phyloP scores from a whole-genome alignment of 1,284 basidiomycete species.

The Sanghuangporus sanghuang region DNA sequence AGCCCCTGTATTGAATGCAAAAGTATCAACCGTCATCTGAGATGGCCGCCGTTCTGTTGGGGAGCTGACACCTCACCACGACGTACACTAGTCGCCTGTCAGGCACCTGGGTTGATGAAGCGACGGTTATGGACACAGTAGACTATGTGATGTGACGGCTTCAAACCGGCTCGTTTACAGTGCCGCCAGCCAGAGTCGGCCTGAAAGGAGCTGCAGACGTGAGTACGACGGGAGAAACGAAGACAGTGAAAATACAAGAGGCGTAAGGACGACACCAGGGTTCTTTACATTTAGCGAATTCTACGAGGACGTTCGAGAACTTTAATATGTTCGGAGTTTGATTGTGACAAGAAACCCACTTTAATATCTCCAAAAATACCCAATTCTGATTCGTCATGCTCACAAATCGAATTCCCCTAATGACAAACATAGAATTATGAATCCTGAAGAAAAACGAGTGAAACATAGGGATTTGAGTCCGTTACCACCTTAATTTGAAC shows the following conservation, averaged over 20 bases:
- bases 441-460: background rate
- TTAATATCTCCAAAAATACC: background rate
- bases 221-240: background rate
- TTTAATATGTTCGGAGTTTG: constrained; percentile 6
- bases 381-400: background rate
- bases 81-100: background rate
- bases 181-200: background rate
- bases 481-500: background rate
- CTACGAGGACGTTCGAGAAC: background rate
- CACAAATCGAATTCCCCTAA: background rate
- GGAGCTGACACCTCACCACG: background rate
- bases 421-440: background rate
- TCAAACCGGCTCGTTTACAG: background rate
- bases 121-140: background rate
- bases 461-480: background rate
- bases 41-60: background rate
- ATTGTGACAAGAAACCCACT: background rate
- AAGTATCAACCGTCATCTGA: background rate
- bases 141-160: background rate
- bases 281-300: background rate
- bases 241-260: background rate
- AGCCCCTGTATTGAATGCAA: background rate
- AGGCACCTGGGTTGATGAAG: background rate
- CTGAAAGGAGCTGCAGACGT: background rate
- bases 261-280: background rate